Percentiles rank a stretch among this genome's conserved stretches.
Conservation (phyloP, 1,139 yeast genomes). For the Eremothecium sinecaudum region DNA sequence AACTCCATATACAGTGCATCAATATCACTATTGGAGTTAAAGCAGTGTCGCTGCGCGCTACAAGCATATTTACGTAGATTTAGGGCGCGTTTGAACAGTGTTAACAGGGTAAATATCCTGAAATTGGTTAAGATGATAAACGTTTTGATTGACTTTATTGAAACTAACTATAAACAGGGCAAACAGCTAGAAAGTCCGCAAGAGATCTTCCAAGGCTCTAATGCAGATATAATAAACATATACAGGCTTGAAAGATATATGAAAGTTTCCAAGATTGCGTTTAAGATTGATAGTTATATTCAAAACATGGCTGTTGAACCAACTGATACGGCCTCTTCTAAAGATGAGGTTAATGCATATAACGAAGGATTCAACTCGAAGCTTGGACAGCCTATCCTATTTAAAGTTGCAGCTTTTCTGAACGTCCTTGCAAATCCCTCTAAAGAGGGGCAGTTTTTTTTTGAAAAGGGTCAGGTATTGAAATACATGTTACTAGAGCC, state of each 20-base stretch:
- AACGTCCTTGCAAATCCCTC: slow-evolving; percentile 64
- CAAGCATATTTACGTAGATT: slow-evolving; percentile 52
- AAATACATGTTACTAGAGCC: slow-evolving; percentile 79
- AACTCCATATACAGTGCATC: slow-evolving; percentile 58
- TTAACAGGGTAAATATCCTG: slow-evolving; percentile 60
- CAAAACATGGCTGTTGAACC: slow-evolving; percentile 28
- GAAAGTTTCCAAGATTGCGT: slow-evolving; percentile 64
- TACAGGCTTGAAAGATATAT: slow-evolving; percentile 59
- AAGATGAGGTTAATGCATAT: slow-evolving; percentile 12
- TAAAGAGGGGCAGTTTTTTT: slow-evolving; percentile 71
- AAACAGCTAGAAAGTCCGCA: slow-evolving; percentile 37
- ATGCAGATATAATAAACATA: slow-evolving; percentile 65
- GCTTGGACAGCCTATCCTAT: slow-evolving; percentile 44
- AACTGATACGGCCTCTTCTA: background rate
- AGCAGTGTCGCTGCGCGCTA: slow-evolving; percentile 35
- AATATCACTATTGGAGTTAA: slow-evolving; percentile 44
- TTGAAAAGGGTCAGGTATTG: slow-evolving; percentile 36
- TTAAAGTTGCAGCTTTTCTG: slow-evolving; percentile 57
- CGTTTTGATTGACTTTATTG: slow-evolving; percentile 41
- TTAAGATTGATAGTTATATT: slow-evolving; percentile 69
- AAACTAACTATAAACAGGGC: slow-evolving; percentile 40
- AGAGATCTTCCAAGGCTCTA: slow-evolving; percentile 47
- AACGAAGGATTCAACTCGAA: too few relatives aligned
- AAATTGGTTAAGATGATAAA: slow-evolving; percentile 55
- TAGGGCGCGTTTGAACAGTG: slow-evolving; percentile 53